Base-by-base conservation (phyloP, 129 eudicot species). In the Flaveria ramosissima region DNA sequence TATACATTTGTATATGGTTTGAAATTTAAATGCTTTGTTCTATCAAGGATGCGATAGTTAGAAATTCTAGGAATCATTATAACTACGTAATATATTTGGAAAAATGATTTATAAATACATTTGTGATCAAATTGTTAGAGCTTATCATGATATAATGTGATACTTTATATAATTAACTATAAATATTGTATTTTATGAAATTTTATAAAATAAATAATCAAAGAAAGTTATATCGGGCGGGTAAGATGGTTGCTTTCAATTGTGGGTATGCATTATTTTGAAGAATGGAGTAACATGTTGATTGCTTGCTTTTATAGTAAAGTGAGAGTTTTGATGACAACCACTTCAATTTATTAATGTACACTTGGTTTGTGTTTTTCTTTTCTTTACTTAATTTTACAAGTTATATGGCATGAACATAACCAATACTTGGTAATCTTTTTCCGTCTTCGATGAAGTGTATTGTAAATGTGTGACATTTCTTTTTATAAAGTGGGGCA, bases 291-390 rank as follows among this genome's bases (percentile, higher is more conserved):
- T 72, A 72, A 73, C 74, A 24, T 65, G 69, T 72, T 70, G 64
- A 64, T 79, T 73, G 73, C 74, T 80, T 72, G 24, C 56, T 63
- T 72, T 64, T 45, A 71, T 71, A 7, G 82, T 71, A 60, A 72
- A 73, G 7, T 73, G 47, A 52, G 41, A 51, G 51, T 53, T 56
- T 80, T 72, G 42, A 66, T 64, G 82, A 12, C 71, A 79, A 64
- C 20, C 27, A 21, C 56, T 72, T 51, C 30, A 60, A 41, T 80
- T 80, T 51, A 73, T 41, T 72, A 63, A 79, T 79, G 60, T 43
- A 51, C 68, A 79, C 60, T 63, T 79, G 75, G 42, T 39, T 20
- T 77, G 57, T 43, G 71, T 71, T 19, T 47, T 47, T 9, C 12
- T 60, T 42, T 36, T 73, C 41, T 61, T 24, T 45, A 61, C 10